A percentile compares a stretch with the other conserved stretches of the same genome.
These are phyloP conservation scores for Raphanus hybrid DNA, from an alignment of 441 rosid genomes.

Conservation along the genomic window DNA sequence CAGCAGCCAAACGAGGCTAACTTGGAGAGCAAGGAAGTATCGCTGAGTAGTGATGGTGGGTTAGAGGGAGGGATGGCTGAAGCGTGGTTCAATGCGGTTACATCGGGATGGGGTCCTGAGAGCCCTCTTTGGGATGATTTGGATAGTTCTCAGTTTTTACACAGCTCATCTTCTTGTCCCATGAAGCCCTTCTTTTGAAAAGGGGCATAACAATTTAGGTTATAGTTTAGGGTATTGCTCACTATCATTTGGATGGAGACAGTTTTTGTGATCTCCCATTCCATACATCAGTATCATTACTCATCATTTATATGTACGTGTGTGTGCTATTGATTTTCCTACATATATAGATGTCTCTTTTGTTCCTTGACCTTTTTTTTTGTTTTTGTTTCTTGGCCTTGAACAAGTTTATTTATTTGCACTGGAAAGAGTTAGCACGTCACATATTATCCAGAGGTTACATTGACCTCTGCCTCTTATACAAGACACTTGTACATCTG, in stretches of 20 bases:
- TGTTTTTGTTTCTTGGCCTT: neutral
- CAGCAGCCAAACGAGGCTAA: constrained; percentile 12
- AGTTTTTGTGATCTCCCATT: constrained; percentile 43
- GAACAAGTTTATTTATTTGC: neutral
- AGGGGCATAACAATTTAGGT: constrained; percentile 18
- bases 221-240: constrained; percentile 28
- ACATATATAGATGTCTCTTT: constrained; percentile 18
- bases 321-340: neutral
- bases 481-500: neutral
- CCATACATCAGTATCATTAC: constrained; percentile 17
- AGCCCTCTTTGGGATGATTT: constrained; percentile 97
- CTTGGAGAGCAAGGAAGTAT: constrained; percentile 37
- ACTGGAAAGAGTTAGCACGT: neutral
- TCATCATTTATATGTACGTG: constrained; percentile 16
- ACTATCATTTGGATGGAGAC: constrained; percentile 40
- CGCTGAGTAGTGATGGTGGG: constrained; percentile 32
- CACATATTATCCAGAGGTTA: constrained; percentile 5
- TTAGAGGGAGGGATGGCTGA: constrained; percentile 72
- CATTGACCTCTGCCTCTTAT: constrained; percentile 22
- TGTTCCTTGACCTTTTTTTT: neutral
- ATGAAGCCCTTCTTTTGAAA: constrained; percentile 67
- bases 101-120: constrained; percentile 94
- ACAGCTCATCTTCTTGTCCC: constrained; percentile 47
- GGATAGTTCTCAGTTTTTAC: constrained; percentile 52
- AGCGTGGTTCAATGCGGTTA: constrained; percentile 88